phyloP scores from a whole-genome alignment of 2,329 filamentous ascomycete species.

The Onygenales sp. region DNA sequence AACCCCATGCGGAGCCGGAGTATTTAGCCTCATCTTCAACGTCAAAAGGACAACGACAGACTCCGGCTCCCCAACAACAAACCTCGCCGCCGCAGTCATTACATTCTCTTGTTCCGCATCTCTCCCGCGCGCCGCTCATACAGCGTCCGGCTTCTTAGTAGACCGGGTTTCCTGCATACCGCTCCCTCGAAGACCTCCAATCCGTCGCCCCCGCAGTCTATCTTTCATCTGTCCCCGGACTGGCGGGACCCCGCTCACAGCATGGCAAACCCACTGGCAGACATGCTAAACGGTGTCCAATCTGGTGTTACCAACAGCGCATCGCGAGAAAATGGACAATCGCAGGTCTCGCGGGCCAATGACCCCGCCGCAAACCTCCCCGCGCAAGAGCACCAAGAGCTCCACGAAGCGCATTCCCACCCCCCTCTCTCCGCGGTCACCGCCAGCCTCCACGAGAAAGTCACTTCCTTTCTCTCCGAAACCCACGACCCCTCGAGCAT shows the following conservation, averaged over 20 bases:
- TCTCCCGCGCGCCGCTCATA: neutral
- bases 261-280: neutral
- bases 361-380: neutral
- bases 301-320: neutral
- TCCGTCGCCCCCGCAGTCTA: neutral
- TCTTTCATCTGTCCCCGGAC: neutral
- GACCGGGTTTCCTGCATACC: neutral
- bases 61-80: too few species aligned
- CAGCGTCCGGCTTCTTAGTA: neutral
- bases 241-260: neutral
- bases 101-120: neutral
- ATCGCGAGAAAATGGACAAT: neutral
- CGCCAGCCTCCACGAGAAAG: slow-evolving; percentile 50
- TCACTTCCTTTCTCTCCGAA: slow-evolving; percentile 58
- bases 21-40: neutral
- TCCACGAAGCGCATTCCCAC: slow-evolving; percentile 5
- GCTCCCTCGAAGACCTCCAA: neutral
- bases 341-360: neutral
- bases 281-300: neutral
- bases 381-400: neutral
- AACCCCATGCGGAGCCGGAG: neutral
- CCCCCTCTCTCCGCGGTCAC: slow-evolving; percentile 48
- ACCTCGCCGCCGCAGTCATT: too few species aligned
- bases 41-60: neutral
- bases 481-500: slow-evolving; percentile 45